phyloP scores from a whole-genome alignment of 495 filamentous ascomycete genomes.

The Aspergillus haitiensis region DNA sequence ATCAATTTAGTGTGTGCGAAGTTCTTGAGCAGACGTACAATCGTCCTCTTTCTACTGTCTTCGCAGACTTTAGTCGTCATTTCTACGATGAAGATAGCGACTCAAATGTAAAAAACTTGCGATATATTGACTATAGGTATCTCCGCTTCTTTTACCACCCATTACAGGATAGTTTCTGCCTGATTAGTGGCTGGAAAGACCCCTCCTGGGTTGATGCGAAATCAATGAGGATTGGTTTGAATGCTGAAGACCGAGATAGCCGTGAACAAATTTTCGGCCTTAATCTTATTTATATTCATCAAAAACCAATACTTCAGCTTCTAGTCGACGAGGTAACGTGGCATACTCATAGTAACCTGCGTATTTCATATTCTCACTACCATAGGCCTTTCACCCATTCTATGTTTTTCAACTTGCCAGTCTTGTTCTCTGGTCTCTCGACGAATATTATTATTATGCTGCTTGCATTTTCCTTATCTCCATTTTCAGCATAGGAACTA shows the following conservation, averaged over 20 bases:
- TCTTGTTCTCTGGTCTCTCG: constrained; percentile 89
- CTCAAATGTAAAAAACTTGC: constrained; percentile 68
- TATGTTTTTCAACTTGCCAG: constrained; percentile 98
- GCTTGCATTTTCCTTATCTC: constrained; percentile 95
- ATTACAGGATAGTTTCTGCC: constrained; percentile 78
- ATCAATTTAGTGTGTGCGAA: constrained; percentile 74
- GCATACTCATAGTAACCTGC: background rate
- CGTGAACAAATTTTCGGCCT: constrained; percentile 83
- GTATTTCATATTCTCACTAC: constrained; percentile 22
- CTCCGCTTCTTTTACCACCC: constrained; percentile 91
- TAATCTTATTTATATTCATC: constrained; percentile 87
- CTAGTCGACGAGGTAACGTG: constrained; percentile 80
- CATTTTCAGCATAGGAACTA: constrained; percentile 83
- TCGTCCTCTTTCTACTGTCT: constrained; percentile 80
- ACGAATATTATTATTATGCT: constrained; percentile 97
- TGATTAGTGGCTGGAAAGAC: constrained; percentile 90
- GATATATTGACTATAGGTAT: constrained; percentile 86
- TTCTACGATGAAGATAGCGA: constrained; percentile 81
- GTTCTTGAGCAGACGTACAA: constrained; percentile 70
- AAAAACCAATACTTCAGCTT: constrained; percentile 78
- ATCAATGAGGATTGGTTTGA: constrained; percentile 76
- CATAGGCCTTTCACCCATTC: constrained; percentile 89
- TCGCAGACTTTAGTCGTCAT: constrained; percentile 60
- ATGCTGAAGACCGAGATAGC: constrained; percentile 82
- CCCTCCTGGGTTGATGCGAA: constrained; percentile 79